Evolutionary conservation across 495 filamentous ascomycete genomes (phyloP).

Genomic region (Aspergillus coremiiformis): DNA sequence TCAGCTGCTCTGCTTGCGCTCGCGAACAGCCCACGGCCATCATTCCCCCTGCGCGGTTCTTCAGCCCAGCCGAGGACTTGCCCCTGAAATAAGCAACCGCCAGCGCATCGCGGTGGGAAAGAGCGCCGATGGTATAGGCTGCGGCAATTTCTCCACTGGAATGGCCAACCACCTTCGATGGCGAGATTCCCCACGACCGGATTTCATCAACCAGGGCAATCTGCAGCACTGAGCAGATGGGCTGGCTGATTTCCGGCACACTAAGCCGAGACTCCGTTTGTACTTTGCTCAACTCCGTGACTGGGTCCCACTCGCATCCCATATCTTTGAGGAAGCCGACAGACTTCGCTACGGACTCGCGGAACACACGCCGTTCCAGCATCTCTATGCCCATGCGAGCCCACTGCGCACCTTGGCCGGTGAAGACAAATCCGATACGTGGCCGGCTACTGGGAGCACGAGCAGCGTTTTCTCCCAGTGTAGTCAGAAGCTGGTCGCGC

Average conservation of each 20-base stretch:
- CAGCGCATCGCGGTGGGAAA: slow-evolving; percentile 23
- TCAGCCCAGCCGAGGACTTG: no score
- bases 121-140: slow-evolving; percentile 25
- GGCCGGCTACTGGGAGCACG: slow-evolving; percentile 3
- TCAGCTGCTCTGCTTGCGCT: no score
- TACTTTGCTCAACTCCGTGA: slow-evolving; percentile 10
- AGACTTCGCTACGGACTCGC: slow-evolving; percentile 15
- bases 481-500: no score
- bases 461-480: no score
- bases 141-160: slow-evolving; percentile 53
- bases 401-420: slow-evolving; percentile 62
- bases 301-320: slow-evolving; percentile 17
- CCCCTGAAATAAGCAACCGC: no score
- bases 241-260: slow-evolving; percentile 12
- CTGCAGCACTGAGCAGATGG: slow-evolving; percentile 25
- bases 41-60: no score
- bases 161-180: slow-evolving; percentile 46
- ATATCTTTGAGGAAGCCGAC: slow-evolving; percentile 12
- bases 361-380: slow-evolving; percentile 27
- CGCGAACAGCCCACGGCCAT: no score
- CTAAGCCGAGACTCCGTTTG: slow-evolving; percentile 9
- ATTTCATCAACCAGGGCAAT: slow-evolving; percentile 31
- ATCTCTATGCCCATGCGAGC: slow-evolving; percentile 35
- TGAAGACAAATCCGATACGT: slow-evolving; percentile 58
- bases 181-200: slow-evolving; percentile 18